Base-by-base conservation (phyloP, 208 protist species). In the Leishmania mexicana region DNA sequence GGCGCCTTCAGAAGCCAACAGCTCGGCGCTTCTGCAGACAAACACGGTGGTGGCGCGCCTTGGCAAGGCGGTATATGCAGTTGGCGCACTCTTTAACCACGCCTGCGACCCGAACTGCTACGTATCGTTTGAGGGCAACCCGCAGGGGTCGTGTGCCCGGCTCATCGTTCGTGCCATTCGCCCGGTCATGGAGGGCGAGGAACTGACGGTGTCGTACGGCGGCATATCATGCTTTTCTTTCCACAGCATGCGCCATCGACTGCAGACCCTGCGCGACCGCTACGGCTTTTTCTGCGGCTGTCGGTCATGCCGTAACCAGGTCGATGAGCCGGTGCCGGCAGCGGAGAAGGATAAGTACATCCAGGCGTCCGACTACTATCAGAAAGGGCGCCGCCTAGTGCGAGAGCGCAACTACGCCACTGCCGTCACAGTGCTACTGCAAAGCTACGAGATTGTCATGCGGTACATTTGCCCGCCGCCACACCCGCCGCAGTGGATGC, bases 21-120 rank as follows among this genome's bases (percentile, higher is more conserved):
- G 60, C 72, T 65, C 62, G n/a, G 60, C 35, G 15, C 78, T 90
- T 54, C 75, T 94, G 75, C 81, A 90, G 81, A 88, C 92, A 24
- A 88, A 90, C 78, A 88, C 83, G 42, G 78, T 83, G 7, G 92
- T 80, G 47, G 82, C 92, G 49, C 60, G 84, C 15, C 82, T 97
- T 13, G 93, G 92, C 67, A 96, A 93, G 60, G 95, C 86, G 3
- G 40, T 98, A 19, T 98, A 96, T 80, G 79, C 88, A 28, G 62
- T 89, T 38, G 87, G 85, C 24, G 71, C 92, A 6, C 84, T 94
- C 15, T 87, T 96, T 72, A 96, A 96, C 75, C 95, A 98, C 87
- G 83, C 87, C 31, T 98, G 95, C 83, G 90, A 96, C 68, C 94
- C 94, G 51, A 98, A 98, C 84, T 96, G 92, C 86, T 94, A 90